Conservation (phyloP, 2,329 filamentous ascomycete species). For the Xylariaceae sp. region DNA sequence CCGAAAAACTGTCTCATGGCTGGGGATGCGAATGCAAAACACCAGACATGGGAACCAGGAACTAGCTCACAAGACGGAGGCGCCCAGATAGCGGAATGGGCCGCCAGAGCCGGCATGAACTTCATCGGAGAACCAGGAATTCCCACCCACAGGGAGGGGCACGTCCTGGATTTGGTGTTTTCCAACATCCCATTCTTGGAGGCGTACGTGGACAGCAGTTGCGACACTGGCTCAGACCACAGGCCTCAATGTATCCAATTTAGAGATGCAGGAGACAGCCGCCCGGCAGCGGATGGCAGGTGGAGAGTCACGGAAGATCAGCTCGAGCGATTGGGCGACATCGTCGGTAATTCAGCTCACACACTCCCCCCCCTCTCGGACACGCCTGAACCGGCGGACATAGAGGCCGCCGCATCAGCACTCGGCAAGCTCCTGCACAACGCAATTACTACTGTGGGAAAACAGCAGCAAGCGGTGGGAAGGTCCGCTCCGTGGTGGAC, state of each 20-base stretch:
- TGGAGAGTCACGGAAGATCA: not conserved
- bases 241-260: not conserved
- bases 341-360: not conserved
- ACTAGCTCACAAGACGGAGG: not conserved
- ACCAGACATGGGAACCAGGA: not conserved
- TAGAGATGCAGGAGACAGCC: too few relatives aligned
- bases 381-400: not conserved
- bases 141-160: not conserved
- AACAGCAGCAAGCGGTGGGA: not conserved
- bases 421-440: not conserved
- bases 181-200: not conserved
- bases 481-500: not conserved
- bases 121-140: not conserved
- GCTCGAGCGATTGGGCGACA: not conserved
- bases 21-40: slow-evolving; percentile 1
- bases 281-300: too few relatives aligned
- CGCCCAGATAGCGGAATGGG: not conserved
- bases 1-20: not conserved
- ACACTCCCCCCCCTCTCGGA: not conserved
- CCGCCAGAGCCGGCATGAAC: not conserved
- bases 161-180: not conserved
- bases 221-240: not conserved
- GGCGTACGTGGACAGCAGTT: not conserved
- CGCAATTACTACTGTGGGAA: not conserved
- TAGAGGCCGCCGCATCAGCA: not conserved